Evolutionary conservation across 495 filamentous ascomycete species (phyloP).

Genomic region (Aspergillus baeticus): DNA sequence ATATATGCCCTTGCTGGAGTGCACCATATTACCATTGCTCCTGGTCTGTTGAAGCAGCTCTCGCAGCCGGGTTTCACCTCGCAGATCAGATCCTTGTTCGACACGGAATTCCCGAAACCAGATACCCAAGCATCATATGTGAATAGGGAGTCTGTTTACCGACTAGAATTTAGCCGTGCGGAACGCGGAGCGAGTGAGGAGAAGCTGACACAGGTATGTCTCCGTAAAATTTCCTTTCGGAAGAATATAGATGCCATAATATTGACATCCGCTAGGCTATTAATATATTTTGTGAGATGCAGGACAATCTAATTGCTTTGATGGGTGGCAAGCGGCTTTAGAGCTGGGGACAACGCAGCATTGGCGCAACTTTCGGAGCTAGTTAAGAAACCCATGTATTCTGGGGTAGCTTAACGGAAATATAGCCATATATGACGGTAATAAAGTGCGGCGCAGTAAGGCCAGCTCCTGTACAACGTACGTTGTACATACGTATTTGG

Average conservation of each 20-base stretch:
- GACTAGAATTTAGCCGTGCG: conserved; percentile 50
- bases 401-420: neutral
- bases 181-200: conserved; percentile 47
- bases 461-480: too few relatives aligned
- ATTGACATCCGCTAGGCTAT: conserved; percentile 41
- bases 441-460: too few relatives aligned
- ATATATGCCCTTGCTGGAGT: conserved; percentile 57
- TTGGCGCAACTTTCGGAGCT: too few relatives aligned
- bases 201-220: conserved; percentile 50
- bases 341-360: neutral
- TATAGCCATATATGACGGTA: too few relatives aligned
- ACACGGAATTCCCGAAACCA: conserved; percentile 14
- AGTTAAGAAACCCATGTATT: neutral
- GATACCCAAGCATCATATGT: conserved; percentile 23
- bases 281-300: conserved; percentile 61
- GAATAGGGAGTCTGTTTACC: conserved; percentile 44
- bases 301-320: conserved; percentile 50
- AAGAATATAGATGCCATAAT: neutral
- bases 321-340: neutral
- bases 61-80: conserved; percentile 31
- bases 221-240: neutral
- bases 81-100: conserved; percentile 37
- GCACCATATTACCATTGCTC: conserved; percentile 57
- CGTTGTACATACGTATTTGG: too few relatives aligned
- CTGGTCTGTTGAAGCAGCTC: conserved; percentile 48